Evolutionary conservation across 306 rosid species (phyloP).

Genomic region (Inga leiocalycina): DNA sequence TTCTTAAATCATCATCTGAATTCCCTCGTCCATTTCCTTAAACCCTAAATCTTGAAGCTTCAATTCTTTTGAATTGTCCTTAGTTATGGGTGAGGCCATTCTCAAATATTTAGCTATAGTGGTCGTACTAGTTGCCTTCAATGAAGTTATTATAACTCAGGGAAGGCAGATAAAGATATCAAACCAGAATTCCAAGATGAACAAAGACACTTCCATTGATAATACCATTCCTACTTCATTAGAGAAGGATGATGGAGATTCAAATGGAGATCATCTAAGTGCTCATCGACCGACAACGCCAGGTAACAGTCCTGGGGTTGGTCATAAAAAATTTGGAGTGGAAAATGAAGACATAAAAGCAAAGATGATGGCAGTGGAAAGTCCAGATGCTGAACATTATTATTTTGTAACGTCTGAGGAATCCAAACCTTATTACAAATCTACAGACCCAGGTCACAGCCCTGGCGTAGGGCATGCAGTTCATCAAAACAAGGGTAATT

Average conservation of each 20-base stretch:
- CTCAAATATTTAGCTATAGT: background rate
- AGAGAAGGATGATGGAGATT: background rate
- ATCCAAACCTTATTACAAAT: background rate
- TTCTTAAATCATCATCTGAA: background rate
- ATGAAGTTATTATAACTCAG: background rate
- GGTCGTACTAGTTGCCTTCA: background rate
- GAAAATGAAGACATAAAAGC: background rate
- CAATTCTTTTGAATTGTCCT: background rate
- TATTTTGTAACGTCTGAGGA: background rate
- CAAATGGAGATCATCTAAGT: background rate
- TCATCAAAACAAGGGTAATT: background rate
- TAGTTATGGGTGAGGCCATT: background rate
- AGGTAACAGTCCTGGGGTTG: constrained; percentile 50
- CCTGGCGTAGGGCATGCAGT: background rate
- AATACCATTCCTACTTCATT: background rate
- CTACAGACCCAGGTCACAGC: constrained; percentile 28
- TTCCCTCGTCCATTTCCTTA: background rate
- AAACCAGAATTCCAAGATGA: background rate
- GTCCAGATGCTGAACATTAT: constrained; percentile 8
- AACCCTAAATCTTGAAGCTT: background rate
- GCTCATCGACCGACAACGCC: constrained; percentile 44
- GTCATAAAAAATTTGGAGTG: background rate
- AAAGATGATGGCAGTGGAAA: background rate
- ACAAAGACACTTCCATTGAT: background rate
- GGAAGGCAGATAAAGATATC: constrained; percentile 1